Base-by-base conservation (phyloP, 2,329 filamentous ascomycete species). In the Piedraia hortae region DNA sequence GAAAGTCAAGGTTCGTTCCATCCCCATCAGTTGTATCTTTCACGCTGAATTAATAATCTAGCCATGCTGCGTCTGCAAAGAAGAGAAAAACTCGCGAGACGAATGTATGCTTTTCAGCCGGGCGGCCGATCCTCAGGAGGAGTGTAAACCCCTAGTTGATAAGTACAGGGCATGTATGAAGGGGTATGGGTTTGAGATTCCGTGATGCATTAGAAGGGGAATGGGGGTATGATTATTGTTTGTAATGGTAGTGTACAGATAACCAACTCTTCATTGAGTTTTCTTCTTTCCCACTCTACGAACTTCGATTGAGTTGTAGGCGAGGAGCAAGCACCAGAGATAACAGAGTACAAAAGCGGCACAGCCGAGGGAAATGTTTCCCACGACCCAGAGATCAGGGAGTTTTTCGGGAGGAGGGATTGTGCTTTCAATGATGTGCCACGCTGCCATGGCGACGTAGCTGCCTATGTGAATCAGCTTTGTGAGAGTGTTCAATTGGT, bases 71-170 rank as follows among this genome's bases (percentile, higher is more conserved):
- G 85, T 93, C 14, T 97, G 85, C 63, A 91, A 80, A 44, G 65
- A 85, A 19, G 78, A 97, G 48, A 97, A 97, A 49, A 58, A 74
- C 17, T 61, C 61, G 35, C 75, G 85, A 31, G 85, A 97, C 52
- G 80, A 97, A 50, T 97, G 85, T 57, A 93, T 97, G 82, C 72
- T 97, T 25, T 91, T 93, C 54, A 89, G 77, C 25, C 78, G 63
- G 30, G 59, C 73, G 28, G 59, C 68, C 39, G 71, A 91, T 42
- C 75, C 85, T 17, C 62, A 74, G 37, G 59, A 63, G 39, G 78
- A 88, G 38, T 97, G 85, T 58, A 60, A 67, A 46, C 60, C 67
- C 22, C 59, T 75, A 30, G 72, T 97, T 31, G 63, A 75, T 13
- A 66, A 74, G 42, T 97, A 97, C 54, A 69, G 66, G 51, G 64